Evolutionary conservation across 2,329 filamentous ascomycete species (phyloP).

Genomic region (Coniochaeta pulveracea): DNA sequence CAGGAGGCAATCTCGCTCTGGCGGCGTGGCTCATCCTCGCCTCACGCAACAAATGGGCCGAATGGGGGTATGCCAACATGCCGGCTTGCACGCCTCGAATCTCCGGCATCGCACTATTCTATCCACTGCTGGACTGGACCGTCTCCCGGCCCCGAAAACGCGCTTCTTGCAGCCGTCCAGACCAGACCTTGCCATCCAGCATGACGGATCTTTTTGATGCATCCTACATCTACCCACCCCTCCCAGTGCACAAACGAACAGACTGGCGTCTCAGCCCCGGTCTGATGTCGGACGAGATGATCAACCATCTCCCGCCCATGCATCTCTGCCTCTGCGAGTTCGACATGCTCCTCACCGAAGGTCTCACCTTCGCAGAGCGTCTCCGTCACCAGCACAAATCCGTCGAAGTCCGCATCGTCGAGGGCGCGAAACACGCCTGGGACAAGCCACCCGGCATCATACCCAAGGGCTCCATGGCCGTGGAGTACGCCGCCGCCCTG

Average conservation of each 20-base stretch:
- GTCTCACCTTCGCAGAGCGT: slow-evolving; percentile 48
- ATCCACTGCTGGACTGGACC: slow-evolving; percentile 52
- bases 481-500: slow-evolving; percentile 1
- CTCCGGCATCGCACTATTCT: slow-evolving; percentile 45
- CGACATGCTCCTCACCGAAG: slow-evolving; percentile 53
- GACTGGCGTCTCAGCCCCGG: slow-evolving; percentile 21
- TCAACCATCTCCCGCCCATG: slow-evolving; percentile 38
- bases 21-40: slow-evolving; percentile 25
- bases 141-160: slow-evolving; percentile 43
- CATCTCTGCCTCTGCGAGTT: slow-evolving; percentile 41
- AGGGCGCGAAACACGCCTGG: slow-evolving; percentile 51
- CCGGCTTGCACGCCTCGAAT: slow-evolving; percentile 33
- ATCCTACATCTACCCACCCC: slow-evolving; percentile 45
- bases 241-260: slow-evolving; percentile 46
- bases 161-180: slow-evolving; percentile 38
- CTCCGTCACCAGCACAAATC: slow-evolving; percentile 40
- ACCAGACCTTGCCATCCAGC: slow-evolving; percentile 43
- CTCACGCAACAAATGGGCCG: slow-evolving; percentile 14
- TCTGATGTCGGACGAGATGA: slow-evolving; percentile 20
- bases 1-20: slow-evolving; percentile 45
- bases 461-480: neutral
- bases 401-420: slow-evolving; percentile 46
- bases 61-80: no score
- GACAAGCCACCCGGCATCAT: slow-evolving; percentile 43
- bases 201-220: slow-evolving; percentile 54